A percentile compares a stretch with the other conserved stretches of the same genome.
Conservation (phyloP, 139 green algal species). For the Volvox africanus region DNA sequence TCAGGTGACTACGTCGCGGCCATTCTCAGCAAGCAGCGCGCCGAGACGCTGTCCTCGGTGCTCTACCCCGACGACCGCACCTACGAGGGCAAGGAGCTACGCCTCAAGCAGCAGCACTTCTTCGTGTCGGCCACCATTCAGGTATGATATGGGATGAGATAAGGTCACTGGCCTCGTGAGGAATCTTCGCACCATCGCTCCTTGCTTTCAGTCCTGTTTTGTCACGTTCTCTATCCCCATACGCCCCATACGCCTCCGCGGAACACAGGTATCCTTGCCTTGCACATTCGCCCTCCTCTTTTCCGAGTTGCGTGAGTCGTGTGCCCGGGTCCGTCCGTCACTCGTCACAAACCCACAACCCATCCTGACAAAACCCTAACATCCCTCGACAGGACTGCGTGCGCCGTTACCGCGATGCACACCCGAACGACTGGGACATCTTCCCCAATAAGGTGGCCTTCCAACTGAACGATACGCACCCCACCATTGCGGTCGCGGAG, state of each 20-base stretch:
- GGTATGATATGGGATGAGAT: conserved; percentile 47
- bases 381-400: conserved; percentile 83
- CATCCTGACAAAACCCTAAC: not conserved
- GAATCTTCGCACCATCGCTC: too few species aligned
- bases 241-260: not conserved
- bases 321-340: too few species aligned
- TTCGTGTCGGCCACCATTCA: conserved; percentile 97
- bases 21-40: conserved; percentile 96
- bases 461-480: conserved; percentile 99
- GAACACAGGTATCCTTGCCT: not conserved
- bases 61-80: conserved; percentile 98
- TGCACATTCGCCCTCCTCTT: not conserved
- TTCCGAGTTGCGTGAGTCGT: too few species aligned
- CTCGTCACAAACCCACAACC: too few species aligned
- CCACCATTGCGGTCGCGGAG: conserved; percentile 95
- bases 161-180: not conserved
- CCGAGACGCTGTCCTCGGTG: conserved; percentile 96
- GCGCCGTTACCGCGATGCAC: conserved; percentile 82
- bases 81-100: conserved; percentile 97
- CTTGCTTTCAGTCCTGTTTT: not conserved
- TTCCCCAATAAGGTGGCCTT: conserved; percentile 94
- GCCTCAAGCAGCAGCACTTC: conserved; percentile 99
- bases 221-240: not conserved
- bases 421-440: conserved; percentile 72
- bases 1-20: conserved; percentile 83